A percentile compares a stretch with the other conserved stretches of the same genome.
These are phyloP conservation scores for Haplosporangium sp. DNA, from an alignment of 371 early-diverging fungal genomes.

Conservation along the genomic window DNA sequence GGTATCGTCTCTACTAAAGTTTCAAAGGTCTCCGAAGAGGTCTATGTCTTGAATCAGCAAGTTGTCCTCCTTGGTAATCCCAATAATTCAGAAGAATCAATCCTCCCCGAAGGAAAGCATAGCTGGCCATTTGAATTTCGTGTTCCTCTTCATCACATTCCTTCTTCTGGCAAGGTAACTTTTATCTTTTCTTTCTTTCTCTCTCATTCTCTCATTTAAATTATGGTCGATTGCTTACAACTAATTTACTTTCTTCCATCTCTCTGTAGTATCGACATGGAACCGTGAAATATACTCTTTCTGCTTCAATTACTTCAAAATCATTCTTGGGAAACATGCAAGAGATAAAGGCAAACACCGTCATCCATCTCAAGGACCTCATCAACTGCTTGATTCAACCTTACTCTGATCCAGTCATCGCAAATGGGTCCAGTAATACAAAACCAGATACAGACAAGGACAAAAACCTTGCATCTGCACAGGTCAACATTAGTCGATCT, in stretches of 20 bases:
- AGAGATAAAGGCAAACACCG: conserved; percentile 19
- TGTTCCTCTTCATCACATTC: conserved; percentile 34
- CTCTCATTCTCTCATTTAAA: no score
- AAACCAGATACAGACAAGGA: conserved; percentile 26
- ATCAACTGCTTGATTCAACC: conserved; percentile 15
- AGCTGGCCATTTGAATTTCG: conserved; percentile 41
- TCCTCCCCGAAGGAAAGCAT: conserved; percentile 32
- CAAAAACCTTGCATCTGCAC: conserved; percentile 25
- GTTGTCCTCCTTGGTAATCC: conserved; percentile 43
- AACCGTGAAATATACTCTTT: conserved; percentile 34
- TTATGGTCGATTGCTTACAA: background rate
- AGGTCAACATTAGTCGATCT: conserved; percentile 22
- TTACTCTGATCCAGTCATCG: conserved; percentile 21
- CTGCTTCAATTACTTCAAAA: conserved; percentile 15
- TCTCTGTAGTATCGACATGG: conserved; percentile 44
- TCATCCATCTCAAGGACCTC: conserved; percentile 30
- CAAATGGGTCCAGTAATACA: conserved; percentile 17
- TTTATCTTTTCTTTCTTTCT: no score
- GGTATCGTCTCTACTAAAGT: conserved; percentile 39
- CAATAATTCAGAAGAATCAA: conserved; percentile 27
- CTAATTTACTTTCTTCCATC: background rate
- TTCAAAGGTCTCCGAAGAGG: conserved; percentile 32
- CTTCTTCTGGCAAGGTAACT: conserved; percentile 39
- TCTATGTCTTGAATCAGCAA: conserved; percentile 43
- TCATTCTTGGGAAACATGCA: conserved; percentile 42